Conservation (phyloP, 1,284 basidiomycete species). For the Leccinum fuscescens region DNA sequence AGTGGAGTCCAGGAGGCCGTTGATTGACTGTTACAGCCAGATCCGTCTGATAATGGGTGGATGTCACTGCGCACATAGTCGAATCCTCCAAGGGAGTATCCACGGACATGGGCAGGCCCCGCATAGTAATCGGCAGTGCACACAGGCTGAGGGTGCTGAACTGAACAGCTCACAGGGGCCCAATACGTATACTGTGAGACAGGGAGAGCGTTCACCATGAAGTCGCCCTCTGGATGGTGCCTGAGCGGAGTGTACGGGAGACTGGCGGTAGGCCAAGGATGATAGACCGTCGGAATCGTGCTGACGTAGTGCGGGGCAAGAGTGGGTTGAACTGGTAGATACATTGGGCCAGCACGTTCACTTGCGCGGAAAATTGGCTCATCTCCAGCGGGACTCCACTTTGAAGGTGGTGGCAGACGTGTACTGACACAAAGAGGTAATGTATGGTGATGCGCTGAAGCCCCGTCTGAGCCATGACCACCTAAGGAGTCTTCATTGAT, state of each 20-base stretch:
- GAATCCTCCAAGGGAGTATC: slow-evolving; percentile 58
- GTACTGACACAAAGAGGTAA: slow-evolving; percentile 33
- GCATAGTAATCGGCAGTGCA: slow-evolving; percentile 50
- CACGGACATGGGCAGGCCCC: slow-evolving; percentile 50
- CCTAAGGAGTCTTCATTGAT: slow-evolving; percentile 18
- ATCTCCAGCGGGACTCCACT: slow-evolving; percentile 76
- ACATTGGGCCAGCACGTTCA: slow-evolving; percentile 51
- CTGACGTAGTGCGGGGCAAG: slow-evolving; percentile 30
- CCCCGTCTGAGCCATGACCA: neutral
- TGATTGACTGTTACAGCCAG: slow-evolving; percentile 36
- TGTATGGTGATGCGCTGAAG: slow-evolving; percentile 6
- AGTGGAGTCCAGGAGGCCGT: slow-evolving; percentile 43
- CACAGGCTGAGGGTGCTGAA: slow-evolving; percentile 55
- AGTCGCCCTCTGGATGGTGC: slow-evolving; percentile 20
- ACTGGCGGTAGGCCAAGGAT: slow-evolving; percentile 41
- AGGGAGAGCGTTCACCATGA: slow-evolving; percentile 11
- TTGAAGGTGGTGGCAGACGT: slow-evolving; percentile 66
- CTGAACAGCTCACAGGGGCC: slow-evolving; percentile 34
- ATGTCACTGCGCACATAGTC: slow-evolving; percentile 50
- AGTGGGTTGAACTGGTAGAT: slow-evolving; percentile 63
- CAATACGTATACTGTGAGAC: slow-evolving; percentile 43
- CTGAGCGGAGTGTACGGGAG: slow-evolving; percentile 32
- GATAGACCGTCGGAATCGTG: slow-evolving; percentile 32
- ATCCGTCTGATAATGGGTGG: slow-evolving; percentile 43
- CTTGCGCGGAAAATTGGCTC: slow-evolving; percentile 62